Base-by-base conservation (phyloP, 2,329 filamentous ascomycete genomes). In the Apiospora marii region DNA sequence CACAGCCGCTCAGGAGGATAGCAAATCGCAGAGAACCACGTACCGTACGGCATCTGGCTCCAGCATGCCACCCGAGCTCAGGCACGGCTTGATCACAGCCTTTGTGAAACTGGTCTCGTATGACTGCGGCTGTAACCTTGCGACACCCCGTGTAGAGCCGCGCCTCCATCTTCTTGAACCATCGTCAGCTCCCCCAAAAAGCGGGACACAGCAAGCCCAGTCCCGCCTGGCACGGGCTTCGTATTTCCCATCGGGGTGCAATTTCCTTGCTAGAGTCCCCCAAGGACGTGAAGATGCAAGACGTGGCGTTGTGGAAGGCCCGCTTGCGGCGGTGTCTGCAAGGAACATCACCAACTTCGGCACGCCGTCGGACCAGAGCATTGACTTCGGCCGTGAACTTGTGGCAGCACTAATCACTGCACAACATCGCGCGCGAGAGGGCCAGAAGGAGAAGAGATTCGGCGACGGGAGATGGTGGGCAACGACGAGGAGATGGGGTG, bases 71-170 rank as follows among this genome's bases (percentile, higher is more conserved):
- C 78, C 86, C 8, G 89, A 91, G 69, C 87, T 85, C 76, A 87
- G 90, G 43, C 86, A 90, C 71, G 85, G 85, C 71, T 83, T 92
- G n/a, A 75, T 90, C 16, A 85, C 86, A 3, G 86, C 90, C 48
- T 92, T 92, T 72, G 80, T 92, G 72, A 92, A 92, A 79, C 85
- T 92, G 5, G 86, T 92, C 22, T 86, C 89, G 24, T 92, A 92
- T 77, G 90, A 92, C 74, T 92, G 92, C 79, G 88, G 89, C 69
- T 92, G 90, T 80, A 92, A 88, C 75, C 87, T 91, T 68, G 83
- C 85, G 2, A 84, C 87, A 37, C 83, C 90, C 22, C 86, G 90
- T 53, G 83, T 85, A 34, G 90, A 92, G 76, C 90, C 90, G 13
- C 86, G 90, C 3, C 82, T 92, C 27, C 86, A 91, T 67, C 80